Percentiles rank a stretch among this genome's conserved stretches.
Evolutionary conservation across 495 filamentous ascomycete species (phyloP).

Genomic region (Gamarada debralockiae): DNA sequence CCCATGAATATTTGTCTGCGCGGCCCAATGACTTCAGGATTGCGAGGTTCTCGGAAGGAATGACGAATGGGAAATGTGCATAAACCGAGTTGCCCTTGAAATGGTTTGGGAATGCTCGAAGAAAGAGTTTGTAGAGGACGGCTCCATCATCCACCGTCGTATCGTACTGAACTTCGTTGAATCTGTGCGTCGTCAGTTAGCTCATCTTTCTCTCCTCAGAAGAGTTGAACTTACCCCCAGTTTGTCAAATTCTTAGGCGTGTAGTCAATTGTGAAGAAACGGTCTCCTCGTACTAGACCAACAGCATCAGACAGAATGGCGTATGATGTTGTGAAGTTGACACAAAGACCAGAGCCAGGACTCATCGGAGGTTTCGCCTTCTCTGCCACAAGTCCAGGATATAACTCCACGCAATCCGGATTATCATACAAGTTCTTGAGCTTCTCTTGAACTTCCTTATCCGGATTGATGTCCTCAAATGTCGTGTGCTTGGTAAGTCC

Average conservation of each 20-base stretch:
- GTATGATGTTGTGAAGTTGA: slow-evolving; percentile 78
- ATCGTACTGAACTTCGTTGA: slow-evolving; percentile 69
- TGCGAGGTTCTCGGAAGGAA: slow-evolving; percentile 65
- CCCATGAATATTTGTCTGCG: slow-evolving; percentile 68
- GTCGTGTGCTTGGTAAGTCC: slow-evolving; percentile 67
- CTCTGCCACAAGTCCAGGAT: slow-evolving; percentile 79
- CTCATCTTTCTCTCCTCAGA: background rate
- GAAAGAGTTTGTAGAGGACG: slow-evolving; percentile 80
- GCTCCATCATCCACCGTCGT: slow-evolving; percentile 73
- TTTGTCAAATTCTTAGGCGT: slow-evolving; percentile 74
- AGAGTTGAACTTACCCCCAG: slow-evolving; percentile 52
- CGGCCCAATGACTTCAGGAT: slow-evolving; percentile 71
- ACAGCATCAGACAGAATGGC: slow-evolving; percentile 85
- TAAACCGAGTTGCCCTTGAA: slow-evolving; percentile 80
- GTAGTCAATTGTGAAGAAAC: slow-evolving; percentile 77
- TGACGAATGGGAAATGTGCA: slow-evolving; percentile 84
- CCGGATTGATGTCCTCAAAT: slow-evolving; percentile 83
- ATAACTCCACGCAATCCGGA: slow-evolving; percentile 77
- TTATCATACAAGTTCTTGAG: slow-evolving; percentile 74
- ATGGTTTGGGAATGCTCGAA: slow-evolving; percentile 74
- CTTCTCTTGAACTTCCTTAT: slow-evolving; percentile 67
- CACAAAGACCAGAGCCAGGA: slow-evolving; percentile 77
- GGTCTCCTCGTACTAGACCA: slow-evolving; percentile 78
- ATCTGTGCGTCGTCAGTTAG: slow-evolving; percentile 26
- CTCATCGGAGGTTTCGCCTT: slow-evolving; percentile 68